Base-by-base conservation (phyloP, 169 alveolate genomes). In the Eimeria maxima region DNA sequence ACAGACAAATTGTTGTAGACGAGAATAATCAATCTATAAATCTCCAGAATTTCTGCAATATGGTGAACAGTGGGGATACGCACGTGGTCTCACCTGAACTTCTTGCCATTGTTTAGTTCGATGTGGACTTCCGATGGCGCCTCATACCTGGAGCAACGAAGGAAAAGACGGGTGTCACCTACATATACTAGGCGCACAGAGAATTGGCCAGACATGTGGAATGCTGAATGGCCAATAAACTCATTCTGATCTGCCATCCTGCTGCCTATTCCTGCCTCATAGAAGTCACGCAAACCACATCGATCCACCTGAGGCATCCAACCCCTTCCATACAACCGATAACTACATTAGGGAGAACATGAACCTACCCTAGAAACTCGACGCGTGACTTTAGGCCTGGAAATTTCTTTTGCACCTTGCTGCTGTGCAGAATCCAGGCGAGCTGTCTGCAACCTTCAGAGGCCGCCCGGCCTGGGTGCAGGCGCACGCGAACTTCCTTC, bases 401-500 rank as follows among this genome's bases (percentile, higher is more conserved):
- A 47, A 55, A 87, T 22, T 87, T 87, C 18, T 38, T 16, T 33
- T 42, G 93, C 14, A 63, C 20, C 44, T 60, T 63, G 93, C 63
- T 47, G 83, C 60, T 63, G 80, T 50, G 53, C 81, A 87, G 42
- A 80, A 87, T 87, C 27, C 47, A 87, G 29, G 67, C 93, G 65
- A 87, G 93, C 83, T 87, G 93, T 87, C 93, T 55, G 60, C 93
- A 87, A 20, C 93, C 93, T 63, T 87, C 93, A 42, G 93, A 87
- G 65, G 93, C 93, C 33, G 5, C 63, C 81, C 93, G 80, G 47
- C 93, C 93, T 0, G 93, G 93, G 50, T 87, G 63, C 29, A 87
- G 80, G 65, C 93, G 93, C 47, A 87, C 78, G 24, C 81, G 83
- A 63, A 87, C 73, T n/a, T 24, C 83, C 81, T 63, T 87, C 83